phyloP scores from a whole-genome alignment of 2,329 filamentous ascomycete genomes.

The Emmonsiellopsis sp. region DNA sequence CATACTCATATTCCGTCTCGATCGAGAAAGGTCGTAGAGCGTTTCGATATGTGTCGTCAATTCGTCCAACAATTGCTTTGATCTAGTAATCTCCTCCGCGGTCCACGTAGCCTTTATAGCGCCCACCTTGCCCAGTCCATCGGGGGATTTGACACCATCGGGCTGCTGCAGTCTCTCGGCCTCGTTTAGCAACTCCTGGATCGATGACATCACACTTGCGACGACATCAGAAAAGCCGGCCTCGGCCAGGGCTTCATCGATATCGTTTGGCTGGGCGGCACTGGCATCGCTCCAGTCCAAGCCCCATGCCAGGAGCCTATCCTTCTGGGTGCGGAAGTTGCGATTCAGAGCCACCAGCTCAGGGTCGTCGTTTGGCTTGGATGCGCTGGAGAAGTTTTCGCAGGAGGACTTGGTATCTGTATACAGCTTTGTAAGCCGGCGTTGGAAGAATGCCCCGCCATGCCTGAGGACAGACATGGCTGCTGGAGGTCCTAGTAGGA shows the following conservation, averaged over 20 bases:
- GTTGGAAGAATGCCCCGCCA: constrained; percentile 36
- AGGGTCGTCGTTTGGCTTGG: constrained; percentile 40
- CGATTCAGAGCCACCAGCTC: constrained; percentile 49
- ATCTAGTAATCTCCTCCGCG: constrained; percentile 44
- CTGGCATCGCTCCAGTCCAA: constrained; percentile 57
- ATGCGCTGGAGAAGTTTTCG: constrained; percentile 44
- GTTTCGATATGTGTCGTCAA: constrained; percentile 56
- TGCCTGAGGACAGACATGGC: constrained; percentile 40
- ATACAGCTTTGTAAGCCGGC: constrained; percentile 52
- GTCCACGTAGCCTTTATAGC: constrained; percentile 39
- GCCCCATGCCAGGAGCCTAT: constrained; percentile 56
- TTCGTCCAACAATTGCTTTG: constrained; percentile 50
- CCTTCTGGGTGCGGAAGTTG: constrained; percentile 55
- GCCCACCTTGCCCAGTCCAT: constrained; percentile 27
- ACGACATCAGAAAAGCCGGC: constrained; percentile 57
- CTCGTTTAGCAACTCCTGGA: constrained; percentile 54
- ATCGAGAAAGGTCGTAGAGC: constrained; percentile 54
- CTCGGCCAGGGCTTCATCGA: constrained; percentile 53
- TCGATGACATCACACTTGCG: constrained; percentile 54
- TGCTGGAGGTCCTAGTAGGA: background rate
- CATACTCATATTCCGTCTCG: constrained; percentile 40
- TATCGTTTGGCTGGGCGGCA: constrained; percentile 48
- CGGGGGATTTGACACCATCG: constrained; percentile 28
- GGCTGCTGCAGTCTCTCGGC: constrained; percentile 48
- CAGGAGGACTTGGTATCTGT: constrained; percentile 55